Conservation (phyloP, 2,329 filamentous ascomycete genomes). For the Aspergillus flavus region DNA sequence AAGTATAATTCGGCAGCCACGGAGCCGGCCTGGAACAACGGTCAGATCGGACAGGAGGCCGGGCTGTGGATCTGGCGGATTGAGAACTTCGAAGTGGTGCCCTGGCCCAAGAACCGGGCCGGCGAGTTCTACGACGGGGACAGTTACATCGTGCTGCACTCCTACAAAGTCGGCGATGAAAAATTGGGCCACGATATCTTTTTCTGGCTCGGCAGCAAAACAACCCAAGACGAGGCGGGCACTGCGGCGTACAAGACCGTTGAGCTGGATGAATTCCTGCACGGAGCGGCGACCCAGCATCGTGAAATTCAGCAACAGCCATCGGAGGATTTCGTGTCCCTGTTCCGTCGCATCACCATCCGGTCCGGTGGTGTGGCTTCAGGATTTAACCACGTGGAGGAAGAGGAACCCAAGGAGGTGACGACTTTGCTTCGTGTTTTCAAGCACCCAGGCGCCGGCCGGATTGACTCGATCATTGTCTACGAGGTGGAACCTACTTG, state of each 20-base stretch:
- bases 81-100: slow-evolving; percentile 66
- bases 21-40: slow-evolving; percentile 69
- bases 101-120: slow-evolving; percentile 59
- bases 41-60: slow-evolving; percentile 53
- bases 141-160: slow-evolving; percentile 67
- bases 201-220: slow-evolving; percentile 70
- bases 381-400: slow-evolving; percentile 66
- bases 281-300: slow-evolving; percentile 64
- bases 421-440: slow-evolving; percentile 64
- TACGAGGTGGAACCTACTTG: slow-evolving; percentile 66
- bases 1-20: slow-evolving; percentile 67
- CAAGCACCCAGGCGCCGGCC: slow-evolving; percentile 56
- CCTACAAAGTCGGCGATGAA: slow-evolving; percentile 55
- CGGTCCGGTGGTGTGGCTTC: slow-evolving; percentile 62
- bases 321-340: slow-evolving; percentile 61
- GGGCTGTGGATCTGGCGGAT: slow-evolving; percentile 68
- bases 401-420: slow-evolving; percentile 47
- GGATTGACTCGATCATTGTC: slow-evolving; percentile 58
- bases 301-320: slow-evolving; percentile 64
- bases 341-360: slow-evolving; percentile 65
- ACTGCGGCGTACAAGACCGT: slow-evolving; percentile 71
- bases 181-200: slow-evolving; percentile 66
- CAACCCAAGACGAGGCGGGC: slow-evolving; percentile 69
- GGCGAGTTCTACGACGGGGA: slow-evolving; percentile 69
- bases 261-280: slow-evolving; percentile 68